Evolutionary conservation across 176 grass and related monocot species (phyloP).

Genomic region (Eleusine coracana): DNA sequence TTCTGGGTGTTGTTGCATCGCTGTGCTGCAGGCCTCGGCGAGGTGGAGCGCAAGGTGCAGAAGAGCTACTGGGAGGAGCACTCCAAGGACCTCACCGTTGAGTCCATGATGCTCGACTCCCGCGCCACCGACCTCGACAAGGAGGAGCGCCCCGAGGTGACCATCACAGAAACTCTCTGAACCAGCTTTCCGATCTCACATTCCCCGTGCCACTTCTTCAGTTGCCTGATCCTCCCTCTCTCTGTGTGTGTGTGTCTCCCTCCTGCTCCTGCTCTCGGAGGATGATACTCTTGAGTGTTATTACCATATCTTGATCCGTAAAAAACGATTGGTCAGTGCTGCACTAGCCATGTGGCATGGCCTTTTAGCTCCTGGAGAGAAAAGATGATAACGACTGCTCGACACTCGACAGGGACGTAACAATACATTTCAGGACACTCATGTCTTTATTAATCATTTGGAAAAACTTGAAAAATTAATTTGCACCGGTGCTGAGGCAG

Average conservation of each 20-base stretch:
- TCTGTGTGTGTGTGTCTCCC: too few relatives aligned
- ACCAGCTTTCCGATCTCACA: neutral
- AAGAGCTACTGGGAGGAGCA: slow-evolving; percentile 96
- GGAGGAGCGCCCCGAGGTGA: slow-evolving; percentile 88
- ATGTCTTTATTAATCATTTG: neutral
- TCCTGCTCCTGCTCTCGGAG: neutral
- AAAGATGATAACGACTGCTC: neutral
- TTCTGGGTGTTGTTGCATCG: too few relatives aligned
- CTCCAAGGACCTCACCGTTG: slow-evolving; percentile 90
- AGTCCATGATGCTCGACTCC: slow-evolving; percentile 99
- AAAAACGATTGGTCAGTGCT: slow-evolving; percentile 25
- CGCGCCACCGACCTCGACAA: slow-evolving; percentile 91
- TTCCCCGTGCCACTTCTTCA: neutral
- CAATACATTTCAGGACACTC: neutral
- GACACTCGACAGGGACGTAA: neutral
- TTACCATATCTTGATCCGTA: slow-evolving; percentile 6
- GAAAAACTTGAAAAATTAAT: neutral
- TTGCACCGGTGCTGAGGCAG: neutral
- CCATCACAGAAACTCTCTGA: neutral
- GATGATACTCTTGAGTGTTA: neutral
- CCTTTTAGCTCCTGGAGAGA: neutral
- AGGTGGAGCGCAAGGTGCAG: slow-evolving; percentile 83
- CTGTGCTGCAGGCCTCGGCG: slow-evolving; percentile 43
- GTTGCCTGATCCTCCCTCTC: neutral
- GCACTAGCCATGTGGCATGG: neutral